Evolutionary conservation across 2,329 filamentous ascomycete species (phyloP), one percentile per base, ranked within the genome.

Genomic region (Pseudogymnoascus sp.): DNA sequence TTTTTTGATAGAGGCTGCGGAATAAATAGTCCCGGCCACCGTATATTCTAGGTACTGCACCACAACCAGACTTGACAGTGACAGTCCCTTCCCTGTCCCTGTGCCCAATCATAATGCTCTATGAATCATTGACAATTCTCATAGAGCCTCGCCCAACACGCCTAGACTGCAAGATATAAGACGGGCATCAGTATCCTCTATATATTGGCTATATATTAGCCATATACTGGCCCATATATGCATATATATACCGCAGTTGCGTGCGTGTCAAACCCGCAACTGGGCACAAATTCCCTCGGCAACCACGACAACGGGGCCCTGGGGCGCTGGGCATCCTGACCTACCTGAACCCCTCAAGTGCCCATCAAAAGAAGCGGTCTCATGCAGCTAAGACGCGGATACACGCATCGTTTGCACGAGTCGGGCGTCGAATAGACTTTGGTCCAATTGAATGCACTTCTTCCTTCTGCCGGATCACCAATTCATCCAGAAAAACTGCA

Each of bases 1-100:
- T 39, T 38, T 38, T 58, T 58, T 58, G 57, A 58, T 58, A 58
- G 33, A 58, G 33, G 20, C 57, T 58, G 57, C 57, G 35, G 25
- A 25, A 39, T 58, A 37, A 58, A 38, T 38, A 16, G 22, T 37
- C 16, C 38, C 35, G 57, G 57, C 57, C 35, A 39, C 57, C 57
- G 57, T 58, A 58, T 54, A 54, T 18, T 54, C 47, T 54, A 54
- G 47, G 47, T 37, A 37, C 35, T 25, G 22, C 22, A 25, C 22
- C 18, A 41, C 37, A 38, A 11, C 37, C 37, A 38, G 37, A 38
- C 37, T 7, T 18, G 37, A 18, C 37, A 18, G 2, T 11, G 8
- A 54, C 39, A 43, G n/a, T 14, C 20, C 3, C 8, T 28, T 8
- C 41, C 25, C 12, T 11, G 35, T 14, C 9, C 35, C 14, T 36